Conservation (phyloP, 306 rosid species). For the Lathyrus oleraceus region DNA sequence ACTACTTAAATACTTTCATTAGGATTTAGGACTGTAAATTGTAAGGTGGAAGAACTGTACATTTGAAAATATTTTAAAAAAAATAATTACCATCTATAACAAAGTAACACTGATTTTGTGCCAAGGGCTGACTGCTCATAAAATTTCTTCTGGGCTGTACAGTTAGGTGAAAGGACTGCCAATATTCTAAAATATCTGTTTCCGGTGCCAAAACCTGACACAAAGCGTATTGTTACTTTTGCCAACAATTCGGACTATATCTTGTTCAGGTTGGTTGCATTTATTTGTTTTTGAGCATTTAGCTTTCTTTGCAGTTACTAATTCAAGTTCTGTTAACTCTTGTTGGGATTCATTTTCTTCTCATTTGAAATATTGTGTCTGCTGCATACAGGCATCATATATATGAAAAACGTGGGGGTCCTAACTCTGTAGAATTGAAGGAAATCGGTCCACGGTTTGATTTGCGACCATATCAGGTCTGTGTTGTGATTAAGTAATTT, state of each 20-base stretch:
- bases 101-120: conserved; percentile 5
- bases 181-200: conserved; percentile 84
- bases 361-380: conserved; percentile 12
- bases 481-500: conserved; percentile 23
- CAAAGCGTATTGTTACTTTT: conserved; percentile 81
- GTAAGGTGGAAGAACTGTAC: conserved; percentile 75
- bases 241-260: conserved; percentile 78
- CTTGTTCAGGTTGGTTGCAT: conserved; percentile 78
- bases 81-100: background rate
- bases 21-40: conserved; percentile 42
- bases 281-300: conserved; percentile 4
- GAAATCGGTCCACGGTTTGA: conserved; percentile 98
- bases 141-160: conserved; percentile 37
- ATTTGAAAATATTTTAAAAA: conserved; percentile 52
- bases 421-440: conserved; percentile 78
- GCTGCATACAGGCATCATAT: conserved; percentile 70
- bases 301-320: background rate
- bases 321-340: conserved; percentile 17
- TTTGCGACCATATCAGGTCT: conserved; percentile 72
- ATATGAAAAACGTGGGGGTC: conserved; percentile 78
- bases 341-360: background rate
- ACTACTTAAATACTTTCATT: conserved; percentile 26
- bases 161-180: conserved; percentile 86
- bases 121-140: conserved; percentile 23
- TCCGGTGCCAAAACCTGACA: conserved; percentile 91